A percentile compares a stretch with the other conserved stretches of the same genome.
Conservation (phyloP, 116 monocot species). For the Dioscorea cayenensis region DNA sequence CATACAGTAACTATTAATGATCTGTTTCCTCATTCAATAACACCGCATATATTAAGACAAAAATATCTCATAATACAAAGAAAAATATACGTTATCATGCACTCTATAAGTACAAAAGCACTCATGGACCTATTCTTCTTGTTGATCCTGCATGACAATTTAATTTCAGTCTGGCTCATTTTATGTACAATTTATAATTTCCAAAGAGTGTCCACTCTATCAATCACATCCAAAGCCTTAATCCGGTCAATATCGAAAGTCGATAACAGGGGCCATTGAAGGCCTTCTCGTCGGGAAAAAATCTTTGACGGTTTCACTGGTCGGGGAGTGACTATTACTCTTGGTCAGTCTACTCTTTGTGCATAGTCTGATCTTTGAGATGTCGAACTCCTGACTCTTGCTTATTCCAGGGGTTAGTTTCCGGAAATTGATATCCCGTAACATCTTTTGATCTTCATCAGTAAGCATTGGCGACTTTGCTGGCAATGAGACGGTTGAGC, state of each 20-base stretch:
- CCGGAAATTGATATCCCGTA: conserved; percentile 42
- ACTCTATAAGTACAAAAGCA: too few relatives aligned
- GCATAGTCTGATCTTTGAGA: conserved; percentile 17
- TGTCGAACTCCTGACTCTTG: conserved; percentile 90
- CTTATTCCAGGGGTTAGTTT: conserved; percentile 77
- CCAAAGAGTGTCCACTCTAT: conserved; percentile 65
- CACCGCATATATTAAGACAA: background rate
- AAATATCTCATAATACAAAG: background rate
- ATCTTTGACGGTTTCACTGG: conserved; percentile 28
- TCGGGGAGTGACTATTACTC: conserved; percentile 82
- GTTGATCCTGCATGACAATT: background rate
- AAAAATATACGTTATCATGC: too few relatives aligned
- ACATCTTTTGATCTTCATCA: conserved; percentile 82
- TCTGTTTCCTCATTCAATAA: background rate
- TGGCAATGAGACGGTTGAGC: background rate
- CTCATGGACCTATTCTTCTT: too few relatives aligned
- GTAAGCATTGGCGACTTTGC: conserved; percentile 29
- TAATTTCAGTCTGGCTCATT: background rate
- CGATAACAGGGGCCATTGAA: conserved; percentile 45
- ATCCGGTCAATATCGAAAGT: conserved; percentile 76
- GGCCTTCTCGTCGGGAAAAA: conserved; percentile 29
- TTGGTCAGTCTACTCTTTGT: conserved; percentile 63
- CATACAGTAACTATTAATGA: background rate
- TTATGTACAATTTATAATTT: background rate
- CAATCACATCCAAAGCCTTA: conserved; percentile 83